Conservation (phyloP, 768 basidiomycete species). For the Floccularia luteovirens region DNA sequence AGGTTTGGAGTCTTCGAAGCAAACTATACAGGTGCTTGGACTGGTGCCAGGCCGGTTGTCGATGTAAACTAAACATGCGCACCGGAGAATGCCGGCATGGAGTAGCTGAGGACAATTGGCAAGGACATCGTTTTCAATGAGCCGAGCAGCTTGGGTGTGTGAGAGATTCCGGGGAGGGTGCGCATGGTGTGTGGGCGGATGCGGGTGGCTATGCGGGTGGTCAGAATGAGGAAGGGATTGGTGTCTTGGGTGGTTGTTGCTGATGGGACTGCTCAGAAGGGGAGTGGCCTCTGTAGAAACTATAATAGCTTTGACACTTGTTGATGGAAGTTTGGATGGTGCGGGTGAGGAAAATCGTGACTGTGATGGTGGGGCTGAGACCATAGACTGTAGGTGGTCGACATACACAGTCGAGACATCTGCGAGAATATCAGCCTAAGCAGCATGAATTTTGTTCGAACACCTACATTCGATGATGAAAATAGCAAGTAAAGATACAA, state of each 20-base stretch:
- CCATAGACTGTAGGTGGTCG: slow-evolving; percentile 56
- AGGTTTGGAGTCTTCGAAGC: too few relatives aligned
- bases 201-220: background rate
- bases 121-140: too few relatives aligned
- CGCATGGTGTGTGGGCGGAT: slow-evolving; percentile 1
- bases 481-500: slow-evolving; percentile 59
- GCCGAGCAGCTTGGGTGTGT: slow-evolving; percentile 7
- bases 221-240: background rate
- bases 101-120: too few relatives aligned
- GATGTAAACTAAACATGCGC: too few relatives aligned
- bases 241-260: too few relatives aligned
- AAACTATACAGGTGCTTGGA: background rate
- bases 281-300: too few relatives aligned
- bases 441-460: background rate
- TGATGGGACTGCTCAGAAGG: slow-evolving; percentile 1
- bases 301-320: too few relatives aligned
- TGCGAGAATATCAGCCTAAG: slow-evolving; percentile 18
- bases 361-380: slow-evolving; percentile 43
- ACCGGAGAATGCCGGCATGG: too few relatives aligned
- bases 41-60: slow-evolving; percentile 6
- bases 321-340: slow-evolving; percentile 18
- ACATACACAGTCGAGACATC: slow-evolving; percentile 74
- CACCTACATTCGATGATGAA: slow-evolving; percentile 76
- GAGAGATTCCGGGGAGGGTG: slow-evolving; percentile 1
- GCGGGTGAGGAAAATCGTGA: too few relatives aligned